Percentiles rank a stretch among this genome's conserved stretches.
These are phyloP conservation scores for Neofusicoccum sp. DNA, from an alignment of 2,329 filamentous ascomycete species.

Conservation along the genomic window DNA sequence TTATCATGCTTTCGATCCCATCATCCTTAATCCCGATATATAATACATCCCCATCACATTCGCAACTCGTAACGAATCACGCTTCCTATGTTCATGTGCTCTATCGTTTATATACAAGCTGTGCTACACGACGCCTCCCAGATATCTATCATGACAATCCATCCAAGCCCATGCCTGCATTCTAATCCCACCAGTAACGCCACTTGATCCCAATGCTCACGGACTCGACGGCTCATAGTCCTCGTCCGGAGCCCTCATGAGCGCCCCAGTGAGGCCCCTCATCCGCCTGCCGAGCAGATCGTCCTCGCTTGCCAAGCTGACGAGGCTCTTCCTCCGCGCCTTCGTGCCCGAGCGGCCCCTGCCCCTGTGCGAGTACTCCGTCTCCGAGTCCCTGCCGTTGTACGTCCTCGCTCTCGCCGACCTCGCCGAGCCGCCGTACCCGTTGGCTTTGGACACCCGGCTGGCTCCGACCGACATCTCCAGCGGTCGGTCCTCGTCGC, in stretches of 20 bases:
- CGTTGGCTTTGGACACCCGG: slow-evolving; percentile 22
- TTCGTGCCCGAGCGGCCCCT: slow-evolving; percentile 23
- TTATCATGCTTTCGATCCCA: no score
- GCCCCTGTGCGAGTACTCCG: not conserved
- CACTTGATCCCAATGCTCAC: not conserved
- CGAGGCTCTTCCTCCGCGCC: slow-evolving; percentile 43
- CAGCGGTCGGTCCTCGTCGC: slow-evolving; percentile 77
- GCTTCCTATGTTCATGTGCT: no score
- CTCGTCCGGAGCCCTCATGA: slow-evolving; percentile 34
- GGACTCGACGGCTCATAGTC: slow-evolving; percentile 19
- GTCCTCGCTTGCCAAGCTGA: slow-evolving; percentile 51
- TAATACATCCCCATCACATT: no score
- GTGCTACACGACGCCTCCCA: no score
- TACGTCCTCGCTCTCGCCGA: not conserved
- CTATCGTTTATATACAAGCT: no score
- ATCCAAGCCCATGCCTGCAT: no score
- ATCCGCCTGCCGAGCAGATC: slow-evolving; percentile 52
- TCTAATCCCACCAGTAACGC: no score
- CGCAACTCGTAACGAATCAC: no score
- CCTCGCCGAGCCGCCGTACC: slow-evolving; percentile 2
- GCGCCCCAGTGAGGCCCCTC: slow-evolving; percentile 47
- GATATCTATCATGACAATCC: no score
- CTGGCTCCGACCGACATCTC: slow-evolving; percentile 65
- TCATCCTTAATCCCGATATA: no score
- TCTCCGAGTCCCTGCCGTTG: slow-evolving; percentile 9